Evolutionary conservation across 495 filamentous ascomycete species (phyloP), one percentile per base, ranked within the genome.

Genomic region (Annulohypoxylon bovei): DNA sequence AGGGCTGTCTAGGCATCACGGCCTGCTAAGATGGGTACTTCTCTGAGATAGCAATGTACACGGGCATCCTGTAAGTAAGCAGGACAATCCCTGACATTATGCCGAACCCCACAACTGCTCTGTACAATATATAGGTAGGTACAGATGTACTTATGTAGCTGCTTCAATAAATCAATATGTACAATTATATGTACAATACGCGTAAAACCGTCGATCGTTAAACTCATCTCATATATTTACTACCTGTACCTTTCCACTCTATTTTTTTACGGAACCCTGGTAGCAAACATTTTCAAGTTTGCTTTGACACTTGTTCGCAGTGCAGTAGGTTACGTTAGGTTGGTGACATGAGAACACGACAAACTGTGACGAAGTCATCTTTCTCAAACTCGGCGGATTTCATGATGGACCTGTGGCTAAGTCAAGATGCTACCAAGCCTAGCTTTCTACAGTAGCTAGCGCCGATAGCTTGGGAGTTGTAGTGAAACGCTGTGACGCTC

Each of bases 251-350:
- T 33, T 54, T 47, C n/a, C 25, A 28, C n/a, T 9, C 20, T 53
- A 32, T 55, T 67, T 44, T 47, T 23, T 62, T 49, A 62, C 40
- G 57, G 28, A 61, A 52, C 25, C 68, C 68, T 40, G 49, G 62
- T 62, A 71, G 63, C 68, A 71, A 71, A 71, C 68, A 55, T 33
- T 25, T 23, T 62, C 50, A 62, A 58, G 68, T 71, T 71, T 71
- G 68, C 52, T 63, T 50, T 18, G 32, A 23, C 49, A 25, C 55
- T 12, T 30, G 40, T 53, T n/a, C 35, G 27, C 14, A 11, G 53
- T 47, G 37, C 42, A 53, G 49, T 39, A 62, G 56, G 32, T 25
- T 64, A 64, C 30, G 14, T 61, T 61, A 32, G 62, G 56, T 35
- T 18, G 49, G 52, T 62, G 56, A 70, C 55, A 65, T 37, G 67